Conservation (phyloP, 2,329 filamentous ascomycete genomes). For the Colletotrichum sp. region DNA sequence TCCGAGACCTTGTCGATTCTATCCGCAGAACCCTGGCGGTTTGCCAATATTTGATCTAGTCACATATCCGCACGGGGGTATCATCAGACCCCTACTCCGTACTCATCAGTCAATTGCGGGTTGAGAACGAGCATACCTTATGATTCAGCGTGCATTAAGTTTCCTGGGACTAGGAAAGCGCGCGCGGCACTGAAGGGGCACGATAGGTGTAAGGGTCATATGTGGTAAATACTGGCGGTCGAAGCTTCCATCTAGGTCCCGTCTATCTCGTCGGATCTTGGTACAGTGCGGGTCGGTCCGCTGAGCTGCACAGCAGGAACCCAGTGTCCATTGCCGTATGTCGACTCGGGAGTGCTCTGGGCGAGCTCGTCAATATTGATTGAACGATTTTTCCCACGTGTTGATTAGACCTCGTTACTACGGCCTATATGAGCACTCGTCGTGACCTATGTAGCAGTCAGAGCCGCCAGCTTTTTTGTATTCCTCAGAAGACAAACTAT, state of each 20-base stretch:
- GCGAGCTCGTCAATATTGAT: background rate
- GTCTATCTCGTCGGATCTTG: background rate
- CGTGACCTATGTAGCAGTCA: background rate
- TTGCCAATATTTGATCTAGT: background rate
- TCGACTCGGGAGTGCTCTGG: accelerated
- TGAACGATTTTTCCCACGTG: background rate
- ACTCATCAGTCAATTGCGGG: background rate
- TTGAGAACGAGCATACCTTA: background rate
- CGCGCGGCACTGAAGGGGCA: background rate
- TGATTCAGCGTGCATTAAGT: background rate
- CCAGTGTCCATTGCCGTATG: background rate
- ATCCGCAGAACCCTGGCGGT: background rate
- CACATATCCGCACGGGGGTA: background rate
- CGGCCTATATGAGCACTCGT: accelerated
- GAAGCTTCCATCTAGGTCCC: background rate
- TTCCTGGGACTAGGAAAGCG: background rate
- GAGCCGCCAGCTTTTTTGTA: background rate
- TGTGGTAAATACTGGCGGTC: background rate
- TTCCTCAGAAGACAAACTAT: background rate
- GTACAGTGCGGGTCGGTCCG: background rate
- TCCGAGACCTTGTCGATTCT: background rate
- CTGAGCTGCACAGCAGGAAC: background rate
- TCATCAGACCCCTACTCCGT: background rate
- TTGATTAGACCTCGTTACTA: background rate
- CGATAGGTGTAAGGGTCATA: background rate